A percentile compares a stretch with the other conserved stretches of the same genome.
Evolutionary conservation across 1,284 basidiomycete genomes (phyloP).

Genomic region (Ganoderma lucidum): DNA sequence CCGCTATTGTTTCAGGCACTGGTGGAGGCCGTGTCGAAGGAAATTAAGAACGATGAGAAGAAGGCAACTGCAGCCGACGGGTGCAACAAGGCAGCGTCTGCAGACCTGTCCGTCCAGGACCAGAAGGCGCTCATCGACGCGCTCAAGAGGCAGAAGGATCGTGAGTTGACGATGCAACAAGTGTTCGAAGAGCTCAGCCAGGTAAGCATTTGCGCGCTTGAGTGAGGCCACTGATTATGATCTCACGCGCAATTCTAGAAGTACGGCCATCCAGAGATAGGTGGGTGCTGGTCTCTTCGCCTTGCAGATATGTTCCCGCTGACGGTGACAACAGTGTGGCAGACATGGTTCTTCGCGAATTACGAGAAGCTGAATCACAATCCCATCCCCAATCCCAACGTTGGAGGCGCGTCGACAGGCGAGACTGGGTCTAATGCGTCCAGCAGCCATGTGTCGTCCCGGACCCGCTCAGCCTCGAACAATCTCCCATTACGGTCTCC

Average conservation of each 20-base stretch:
- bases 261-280: not conserved
- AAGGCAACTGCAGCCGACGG: not conserved
- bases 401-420: not conserved
- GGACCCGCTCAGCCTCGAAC: not conserved
- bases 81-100: too few relatives aligned
- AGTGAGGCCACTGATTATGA: not conserved
- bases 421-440: not conserved
- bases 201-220: not conserved
- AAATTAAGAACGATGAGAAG: not conserved
- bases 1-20: not conserved
- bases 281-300: not conserved
- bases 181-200: not conserved
- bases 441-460: too few relatives aligned
- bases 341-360: not conserved
- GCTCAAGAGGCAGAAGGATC: not conserved
- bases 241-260: not conserved
- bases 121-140: not conserved
- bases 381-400: not conserved
- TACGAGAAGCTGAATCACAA: not conserved
- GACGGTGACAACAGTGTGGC: not conserved
- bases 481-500: not conserved
- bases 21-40: not conserved
- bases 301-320: not conserved
- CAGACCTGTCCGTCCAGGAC: not conserved
- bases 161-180: not conserved